Evolutionary conservation across 2,329 filamentous ascomycete species (phyloP), one percentile per base, ranked within the genome.

Genomic region (Fusarium sp.): DNA sequence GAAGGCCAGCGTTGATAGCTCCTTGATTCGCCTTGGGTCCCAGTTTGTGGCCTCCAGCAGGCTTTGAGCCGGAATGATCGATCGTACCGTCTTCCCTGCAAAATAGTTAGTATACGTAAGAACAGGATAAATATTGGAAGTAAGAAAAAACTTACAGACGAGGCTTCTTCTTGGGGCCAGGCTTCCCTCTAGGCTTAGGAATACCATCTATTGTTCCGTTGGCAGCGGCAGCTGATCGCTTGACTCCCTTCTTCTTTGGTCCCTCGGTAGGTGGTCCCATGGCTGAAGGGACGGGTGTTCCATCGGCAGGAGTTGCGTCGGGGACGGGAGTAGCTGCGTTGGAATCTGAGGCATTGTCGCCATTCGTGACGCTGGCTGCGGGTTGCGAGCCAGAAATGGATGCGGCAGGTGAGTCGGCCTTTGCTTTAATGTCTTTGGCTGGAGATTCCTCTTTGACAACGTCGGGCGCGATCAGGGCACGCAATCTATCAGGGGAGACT

Each of bases 21-120:
- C 96, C 96, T 76, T 95, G 93, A 79, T 98, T 98, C 53, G 95
- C 95, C 81, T 98, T 98, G 72, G 96, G 96, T 6, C 95, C 95
- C 26, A 98, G 90, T 80, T 97, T 97, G 81, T 95, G 93, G 52
- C 85, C 84, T 57, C 85, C 85, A 8, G 83, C 82, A 46, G 84
- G 81, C 74, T 85, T 80, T 65, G 83, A 77, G 72, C 83, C 81
- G 76, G 83, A 83, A 72, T 88, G 85, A 73, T 91, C 89, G 76
- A 88, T 85, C 30, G 85, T 85, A 30, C 88, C 88, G 73, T 90
- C 89, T 75, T 91, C 89, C 70, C 89, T 90, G 63, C 54, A 52
- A 61, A 37, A 30, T 57, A 61, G 72, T 83, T 78, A 81, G 78
- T 50, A 70, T 43, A 16, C 53, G 23, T 25, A 37, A 18, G 67